Evolutionary conservation across 2,329 filamentous ascomycete genomes (phyloP).

Genomic region (Sporothrix luriei): DNA sequence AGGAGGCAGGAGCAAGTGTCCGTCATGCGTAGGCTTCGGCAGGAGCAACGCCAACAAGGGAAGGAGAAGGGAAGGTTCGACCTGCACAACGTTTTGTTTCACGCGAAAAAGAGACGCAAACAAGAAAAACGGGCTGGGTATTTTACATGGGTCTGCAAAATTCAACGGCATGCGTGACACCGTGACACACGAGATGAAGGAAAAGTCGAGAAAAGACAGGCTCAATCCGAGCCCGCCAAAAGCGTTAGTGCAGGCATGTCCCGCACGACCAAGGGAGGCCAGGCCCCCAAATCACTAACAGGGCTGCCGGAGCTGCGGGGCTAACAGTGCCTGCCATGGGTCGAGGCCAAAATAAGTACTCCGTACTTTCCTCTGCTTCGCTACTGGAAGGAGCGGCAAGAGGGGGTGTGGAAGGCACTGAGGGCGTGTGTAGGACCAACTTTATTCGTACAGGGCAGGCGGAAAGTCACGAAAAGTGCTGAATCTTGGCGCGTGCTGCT

Average conservation of each 20-base stretch:
- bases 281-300: neutral
- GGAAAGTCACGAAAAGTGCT: too few relatives aligned
- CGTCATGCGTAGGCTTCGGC: too few relatives aligned
- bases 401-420: constrained; percentile 1
- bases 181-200: constrained; percentile 6
- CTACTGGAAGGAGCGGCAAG: neutral
- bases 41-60: neutral
- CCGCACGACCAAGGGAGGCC: constrained; percentile 7
- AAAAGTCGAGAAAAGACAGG: constrained; percentile 1
- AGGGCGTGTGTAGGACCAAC: neutral
- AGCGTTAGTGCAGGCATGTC: constrained; percentile 20
- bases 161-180: constrained; percentile 18
- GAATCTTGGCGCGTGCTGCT: too few relatives aligned
- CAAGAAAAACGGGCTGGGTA: neutral
- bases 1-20: neutral
- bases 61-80: constrained; percentile 4
- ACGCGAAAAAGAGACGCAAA: neutral
- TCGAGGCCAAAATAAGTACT: constrained; percentile 1
- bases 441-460: too few relatives aligned
- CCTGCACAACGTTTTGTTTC: neutral
- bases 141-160: neutral
- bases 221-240: neutral
- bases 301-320: neutral
- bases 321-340: constrained; percentile 16
- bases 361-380: too few relatives aligned